Conservation (phyloP, 495 filamentous ascomycete genomes). For the Penicillium taxi region DNA sequence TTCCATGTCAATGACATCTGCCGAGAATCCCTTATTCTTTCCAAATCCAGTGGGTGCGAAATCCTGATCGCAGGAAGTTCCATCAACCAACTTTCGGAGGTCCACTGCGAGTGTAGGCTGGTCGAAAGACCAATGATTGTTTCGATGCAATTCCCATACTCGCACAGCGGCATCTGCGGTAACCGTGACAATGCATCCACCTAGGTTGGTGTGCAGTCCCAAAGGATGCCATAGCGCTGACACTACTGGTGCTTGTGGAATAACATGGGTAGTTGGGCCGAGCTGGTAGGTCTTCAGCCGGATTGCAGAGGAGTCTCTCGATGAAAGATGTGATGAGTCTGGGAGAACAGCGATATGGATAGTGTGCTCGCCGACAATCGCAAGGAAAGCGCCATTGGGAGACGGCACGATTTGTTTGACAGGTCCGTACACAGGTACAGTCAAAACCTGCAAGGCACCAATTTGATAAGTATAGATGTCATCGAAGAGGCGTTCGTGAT, state of each 20-base stretch:
- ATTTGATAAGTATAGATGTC: not conserved
- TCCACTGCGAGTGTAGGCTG: constrained; percentile 74
- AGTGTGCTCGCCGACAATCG: constrained; percentile 75
- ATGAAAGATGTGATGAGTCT: constrained; percentile 61
- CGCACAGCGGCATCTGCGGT: constrained; percentile 79
- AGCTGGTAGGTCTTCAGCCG: constrained; percentile 76
- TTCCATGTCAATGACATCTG: constrained; percentile 79
- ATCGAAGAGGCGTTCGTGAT: not conserved
- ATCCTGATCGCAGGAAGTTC: constrained; percentile 65
- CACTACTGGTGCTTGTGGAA: constrained; percentile 65
- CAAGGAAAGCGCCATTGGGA: constrained; percentile 68
- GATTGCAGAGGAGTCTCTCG: constrained; percentile 53
- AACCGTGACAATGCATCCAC: constrained; percentile 66
- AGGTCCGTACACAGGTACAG: constrained; percentile 60
- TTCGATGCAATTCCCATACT: constrained; percentile 74
- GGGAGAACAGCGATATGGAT: constrained; percentile 75
- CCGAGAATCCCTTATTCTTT: constrained; percentile 71
- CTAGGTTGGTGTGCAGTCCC: constrained; percentile 53
- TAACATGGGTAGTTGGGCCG: constrained; percentile 81
- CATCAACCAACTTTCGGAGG: constrained; percentile 72
- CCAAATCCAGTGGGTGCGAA: constrained; percentile 61
- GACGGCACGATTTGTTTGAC: constrained; percentile 79
- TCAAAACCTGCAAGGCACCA: constrained; percentile 49
- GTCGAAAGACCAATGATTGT: constrained; percentile 77
- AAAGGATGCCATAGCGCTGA: constrained; percentile 84